These are phyloP conservation scores for Zygotorulaspora mrakii DNA, from an alignment of 1,139 yeast genomes.

Conservation along the genomic window DNA sequence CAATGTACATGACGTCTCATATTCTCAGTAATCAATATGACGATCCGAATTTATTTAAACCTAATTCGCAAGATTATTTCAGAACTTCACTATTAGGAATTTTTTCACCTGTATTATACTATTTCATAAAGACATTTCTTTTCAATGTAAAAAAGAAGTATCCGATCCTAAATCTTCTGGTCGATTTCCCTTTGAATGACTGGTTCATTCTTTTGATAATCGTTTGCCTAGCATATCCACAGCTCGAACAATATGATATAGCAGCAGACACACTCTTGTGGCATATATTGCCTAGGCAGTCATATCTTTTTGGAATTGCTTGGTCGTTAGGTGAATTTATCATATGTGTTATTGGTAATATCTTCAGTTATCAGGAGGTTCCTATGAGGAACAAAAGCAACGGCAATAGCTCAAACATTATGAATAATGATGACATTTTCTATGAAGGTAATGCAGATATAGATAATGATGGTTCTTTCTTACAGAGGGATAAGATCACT, in stretches of 20 bases:
- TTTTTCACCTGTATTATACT: conserved; percentile 34
- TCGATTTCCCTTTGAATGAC: conserved; percentile 35
- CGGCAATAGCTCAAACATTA: neutral
- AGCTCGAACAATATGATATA: conserved; percentile 14
- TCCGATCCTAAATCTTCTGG: conserved; percentile 24
- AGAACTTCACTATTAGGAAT: conserved; percentile 35
- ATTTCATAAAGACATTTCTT: conserved; percentile 30
- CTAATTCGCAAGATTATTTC: conserved; percentile 38
- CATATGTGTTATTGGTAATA: conserved; percentile 27
- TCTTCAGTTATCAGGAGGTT: conserved; percentile 30
- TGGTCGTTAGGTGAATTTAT: conserved; percentile 36
- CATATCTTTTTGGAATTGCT: conserved; percentile 35
- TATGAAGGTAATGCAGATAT: conserved; percentile 8
- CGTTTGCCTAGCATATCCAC: conserved; percentile 38
- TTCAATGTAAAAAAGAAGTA: conserved; percentile 23
- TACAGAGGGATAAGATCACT: conserved; percentile 28
- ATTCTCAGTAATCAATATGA: conserved; percentile 27
- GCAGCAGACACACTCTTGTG: conserved; percentile 19
- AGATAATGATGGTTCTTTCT: conserved; percentile 5
- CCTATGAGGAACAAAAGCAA: conserved; percentile 5
- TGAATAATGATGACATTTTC: conserved; percentile 1
- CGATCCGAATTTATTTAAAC: conserved; percentile 33
- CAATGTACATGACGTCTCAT: conserved; percentile 24
- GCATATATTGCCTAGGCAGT: conserved; percentile 38
- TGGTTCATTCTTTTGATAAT: conserved; percentile 34